phyloP scores from a whole-genome alignment of 2,329 filamentous ascomycete genomes.

The Neonectria ditissima region DNA sequence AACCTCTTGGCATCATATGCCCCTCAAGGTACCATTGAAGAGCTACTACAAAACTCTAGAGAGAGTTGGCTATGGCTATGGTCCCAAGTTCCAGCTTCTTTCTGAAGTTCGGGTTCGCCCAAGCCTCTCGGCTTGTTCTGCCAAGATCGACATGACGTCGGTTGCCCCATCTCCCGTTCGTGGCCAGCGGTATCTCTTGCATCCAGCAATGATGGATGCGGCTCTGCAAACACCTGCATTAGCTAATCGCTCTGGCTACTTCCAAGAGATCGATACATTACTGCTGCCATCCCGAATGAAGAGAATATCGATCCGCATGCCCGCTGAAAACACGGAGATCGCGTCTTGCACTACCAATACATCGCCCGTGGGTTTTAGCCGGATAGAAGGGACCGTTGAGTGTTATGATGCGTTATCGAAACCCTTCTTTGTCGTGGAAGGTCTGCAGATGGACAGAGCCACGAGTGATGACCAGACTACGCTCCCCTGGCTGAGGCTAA shows the following conservation, averaged over 20 bases:
- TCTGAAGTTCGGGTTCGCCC: conserved; percentile 39
- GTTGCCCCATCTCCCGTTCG: conserved; percentile 33
- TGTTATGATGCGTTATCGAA: conserved; percentile 34
- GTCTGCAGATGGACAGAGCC: conserved; percentile 40
- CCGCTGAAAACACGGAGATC: conserved; percentile 31
- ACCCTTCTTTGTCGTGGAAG: conserved; percentile 39
- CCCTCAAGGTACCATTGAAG: conserved; percentile 37
- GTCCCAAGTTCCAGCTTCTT: conserved; percentile 41
- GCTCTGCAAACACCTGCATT: conserved; percentile 40
- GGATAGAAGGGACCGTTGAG: conserved; percentile 36
- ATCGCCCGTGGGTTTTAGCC: conserved; percentile 36
- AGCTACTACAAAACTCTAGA: conserved; percentile 41
- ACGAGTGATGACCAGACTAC: conserved; percentile 35
- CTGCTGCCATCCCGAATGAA: conserved; percentile 39
- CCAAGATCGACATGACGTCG: conserved; percentile 37
- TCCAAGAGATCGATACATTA: conserved; percentile 41
- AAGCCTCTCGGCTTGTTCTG: conserved; percentile 36
- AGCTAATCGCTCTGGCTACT: conserved; percentile 37
- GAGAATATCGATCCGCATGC: conserved; percentile 40
- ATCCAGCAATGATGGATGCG: conserved; percentile 42
- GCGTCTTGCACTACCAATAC: conserved; percentile 37
- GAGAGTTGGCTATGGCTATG: conserved; percentile 40
- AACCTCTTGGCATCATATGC: conserved; percentile 41
- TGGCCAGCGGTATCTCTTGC: conserved; percentile 38
- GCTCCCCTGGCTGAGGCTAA: conserved; percentile 39